Evolutionary conservation across 2,329 filamentous ascomycete species (phyloP).

Genomic region (Fusarium solani-melongenae): DNA sequence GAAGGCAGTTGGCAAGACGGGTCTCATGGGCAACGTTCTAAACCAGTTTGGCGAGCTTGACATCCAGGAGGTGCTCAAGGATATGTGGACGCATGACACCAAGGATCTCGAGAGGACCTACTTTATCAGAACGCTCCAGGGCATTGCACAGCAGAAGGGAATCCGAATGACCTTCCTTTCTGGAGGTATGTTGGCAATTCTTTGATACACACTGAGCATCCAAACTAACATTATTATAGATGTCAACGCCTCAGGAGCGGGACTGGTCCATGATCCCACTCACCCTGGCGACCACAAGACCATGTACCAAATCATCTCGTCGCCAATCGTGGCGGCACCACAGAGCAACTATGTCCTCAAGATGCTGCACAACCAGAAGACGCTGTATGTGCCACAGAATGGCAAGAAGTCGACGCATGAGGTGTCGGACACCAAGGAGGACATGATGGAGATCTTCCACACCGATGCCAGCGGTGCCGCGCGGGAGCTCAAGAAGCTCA

Average conservation of each 20-base stretch:
- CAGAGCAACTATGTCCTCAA: slow-evolving; percentile 88
- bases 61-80: slow-evolving; percentile 90
- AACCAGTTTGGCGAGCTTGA: slow-evolving; percentile 98
- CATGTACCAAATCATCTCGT: slow-evolving; percentile 98
- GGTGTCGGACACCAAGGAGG: slow-evolving; percentile 93
- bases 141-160: slow-evolving; percentile 94
- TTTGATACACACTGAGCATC: background rate
- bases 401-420: slow-evolving; percentile 80
- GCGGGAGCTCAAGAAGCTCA: slow-evolving; percentile 88
- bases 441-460: slow-evolving; percentile 99
- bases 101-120: slow-evolving; percentile 98
- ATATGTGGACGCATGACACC: slow-evolving; percentile 98
- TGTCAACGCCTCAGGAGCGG: slow-evolving; percentile 91
- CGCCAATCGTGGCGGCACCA: slow-evolving; percentile 90
- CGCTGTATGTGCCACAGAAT: slow-evolving; percentile 90
- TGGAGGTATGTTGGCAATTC: slow-evolving; percentile 67
- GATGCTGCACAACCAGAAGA: slow-evolving; percentile 94
- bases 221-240: slow-evolving; percentile 57
- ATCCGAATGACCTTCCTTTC: slow-evolving; percentile 97
- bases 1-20: slow-evolving; percentile 94
- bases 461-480: slow-evolving; percentile 87
- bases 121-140: slow-evolving; percentile 93
- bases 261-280: slow-evolving; percentile 91
- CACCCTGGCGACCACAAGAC: slow-evolving; percentile 96
- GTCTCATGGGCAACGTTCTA: slow-evolving; percentile 93